phyloP scores from a whole-genome alignment of 768 basidiomycete genomes.

The Russula emetica region DNA sequence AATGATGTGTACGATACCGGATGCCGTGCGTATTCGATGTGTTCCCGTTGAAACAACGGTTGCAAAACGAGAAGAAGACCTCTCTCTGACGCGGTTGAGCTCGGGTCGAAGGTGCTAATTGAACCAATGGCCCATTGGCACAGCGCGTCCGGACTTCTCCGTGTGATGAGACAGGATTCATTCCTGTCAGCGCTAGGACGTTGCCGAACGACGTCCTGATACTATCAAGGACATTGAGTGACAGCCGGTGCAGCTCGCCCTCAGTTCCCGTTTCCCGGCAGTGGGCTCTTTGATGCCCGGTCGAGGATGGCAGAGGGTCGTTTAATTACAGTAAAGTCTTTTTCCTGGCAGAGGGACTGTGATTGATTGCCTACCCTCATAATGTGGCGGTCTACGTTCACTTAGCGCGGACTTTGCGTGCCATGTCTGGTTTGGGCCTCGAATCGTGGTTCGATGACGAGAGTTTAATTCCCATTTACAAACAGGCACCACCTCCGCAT shows the following conservation, averaged over 20 bases:
- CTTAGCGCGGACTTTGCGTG: neutral
- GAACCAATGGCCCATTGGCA: neutral
- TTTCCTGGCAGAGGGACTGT: too few species aligned
- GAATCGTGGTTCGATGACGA: neutral
- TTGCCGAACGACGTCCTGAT: neutral
- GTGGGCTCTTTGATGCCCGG: neutral
- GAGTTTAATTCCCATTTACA: conserved; percentile 4
- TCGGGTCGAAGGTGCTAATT: neutral
- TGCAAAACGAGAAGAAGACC: neutral
- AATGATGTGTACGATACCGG: neutral
- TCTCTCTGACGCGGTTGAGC: neutral
- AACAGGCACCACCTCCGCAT: neutral
- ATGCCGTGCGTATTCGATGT: neutral
- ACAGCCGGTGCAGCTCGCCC: neutral
- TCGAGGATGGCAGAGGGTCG: neutral
- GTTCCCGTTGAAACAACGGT: neutral
- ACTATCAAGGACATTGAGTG: neutral
- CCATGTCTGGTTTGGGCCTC: neutral
- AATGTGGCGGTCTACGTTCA: neutral
- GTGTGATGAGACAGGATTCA: neutral
- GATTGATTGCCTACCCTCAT: neutral
- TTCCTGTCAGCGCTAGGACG: neutral
- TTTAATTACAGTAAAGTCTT: neutral
- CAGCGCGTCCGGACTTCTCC: conserved; percentile 1
- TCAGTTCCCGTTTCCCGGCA: neutral